Evolutionary conservation across 2,329 filamentous ascomycete genomes (phyloP).

Genomic region (Lachnellula subtilissima): DNA sequence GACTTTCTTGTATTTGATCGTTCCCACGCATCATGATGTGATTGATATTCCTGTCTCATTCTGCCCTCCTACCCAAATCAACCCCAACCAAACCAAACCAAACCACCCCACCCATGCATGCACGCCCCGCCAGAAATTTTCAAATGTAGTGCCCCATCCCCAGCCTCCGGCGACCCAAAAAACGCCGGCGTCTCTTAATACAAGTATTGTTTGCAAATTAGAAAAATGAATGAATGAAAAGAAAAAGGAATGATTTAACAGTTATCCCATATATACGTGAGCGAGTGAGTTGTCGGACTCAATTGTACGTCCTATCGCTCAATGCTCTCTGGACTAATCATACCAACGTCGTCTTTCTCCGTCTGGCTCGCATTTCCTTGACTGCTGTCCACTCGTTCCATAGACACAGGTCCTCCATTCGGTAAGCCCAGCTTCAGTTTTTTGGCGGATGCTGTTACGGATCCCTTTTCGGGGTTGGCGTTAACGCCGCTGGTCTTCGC

Average conservation of each 20-base stretch:
- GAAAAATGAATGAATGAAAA: too few relatives aligned
- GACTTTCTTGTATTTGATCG: too few relatives aligned
- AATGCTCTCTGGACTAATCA: constrained; percentile 77
- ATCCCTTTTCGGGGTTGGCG: constrained; percentile 36
- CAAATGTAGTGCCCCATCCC: too few relatives aligned
- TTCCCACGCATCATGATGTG: too few relatives aligned
- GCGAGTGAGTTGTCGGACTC: too few relatives aligned
- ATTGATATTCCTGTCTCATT: too few relatives aligned
- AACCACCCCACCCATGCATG: too few relatives aligned
- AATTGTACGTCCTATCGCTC: constrained; percentile 18
- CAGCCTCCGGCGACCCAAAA: not conserved
- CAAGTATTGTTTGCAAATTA: too few relatives aligned
- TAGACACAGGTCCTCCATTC: constrained; percentile 36
- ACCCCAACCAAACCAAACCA: too few relatives aligned
- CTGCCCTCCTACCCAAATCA: too few relatives aligned
- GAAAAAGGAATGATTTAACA: not conserved
- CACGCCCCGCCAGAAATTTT: too few relatives aligned
- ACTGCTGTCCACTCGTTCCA: constrained; percentile 55
- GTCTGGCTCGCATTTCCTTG: constrained; percentile 49
- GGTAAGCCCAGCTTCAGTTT: constrained; percentile 42
- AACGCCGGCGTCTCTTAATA: not conserved
- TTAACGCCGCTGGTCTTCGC: constrained; percentile 28
- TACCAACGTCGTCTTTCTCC: constrained; percentile 67
- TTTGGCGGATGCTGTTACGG: constrained; percentile 43
- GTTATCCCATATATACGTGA: not conserved